Percentiles rank a stretch among this genome's conserved stretches.
These are phyloP conservation scores for Aspergillus mulundensis DNA, from an alignment of 495 filamentous ascomycete genomes.

Conservation along the genomic window DNA sequence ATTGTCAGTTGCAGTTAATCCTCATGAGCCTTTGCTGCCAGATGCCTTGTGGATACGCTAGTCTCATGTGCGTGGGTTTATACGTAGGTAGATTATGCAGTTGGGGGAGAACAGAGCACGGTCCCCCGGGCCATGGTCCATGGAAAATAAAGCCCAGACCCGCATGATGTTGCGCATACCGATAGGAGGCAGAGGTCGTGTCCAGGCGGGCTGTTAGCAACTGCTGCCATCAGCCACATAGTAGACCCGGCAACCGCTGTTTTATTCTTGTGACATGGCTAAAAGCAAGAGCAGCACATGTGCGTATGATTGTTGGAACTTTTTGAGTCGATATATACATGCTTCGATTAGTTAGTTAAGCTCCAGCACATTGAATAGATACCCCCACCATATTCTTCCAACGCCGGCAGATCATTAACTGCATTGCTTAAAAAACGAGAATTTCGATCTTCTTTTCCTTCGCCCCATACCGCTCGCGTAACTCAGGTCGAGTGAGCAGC, in stretches of 20 bases:
- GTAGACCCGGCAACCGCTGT: neutral
- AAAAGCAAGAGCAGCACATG: neutral
- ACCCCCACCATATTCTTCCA: constrained; percentile 5
- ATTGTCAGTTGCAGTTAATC: neutral
- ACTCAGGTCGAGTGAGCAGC: constrained; percentile 60
- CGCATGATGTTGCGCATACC: too few species aligned
- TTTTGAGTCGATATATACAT: constrained; percentile 2
- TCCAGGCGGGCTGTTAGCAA: too few species aligned
- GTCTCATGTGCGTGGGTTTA: too few species aligned
- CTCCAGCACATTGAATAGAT: neutral
- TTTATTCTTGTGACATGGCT: neutral
- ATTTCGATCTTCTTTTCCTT: constrained; percentile 36
- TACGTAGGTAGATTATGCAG: too few species aligned
- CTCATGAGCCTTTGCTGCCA: too few species aligned
- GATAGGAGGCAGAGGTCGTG: too few species aligned
- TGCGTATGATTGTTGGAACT: neutral
- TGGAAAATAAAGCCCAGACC: too few species aligned
- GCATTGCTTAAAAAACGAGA: constrained; percentile 33
- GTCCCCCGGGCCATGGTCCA: too few species aligned
- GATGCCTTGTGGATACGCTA: too few species aligned
- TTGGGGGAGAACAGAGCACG: too few species aligned
- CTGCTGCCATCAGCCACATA: too few species aligned
- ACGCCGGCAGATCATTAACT: constrained; percentile 15
- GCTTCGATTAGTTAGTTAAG: neutral
- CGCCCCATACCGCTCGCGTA: constrained; percentile 63